These are phyloP conservation scores for Trichoderma citrinoviride DNA, from an alignment of 2,329 filamentous ascomycete species.

Conservation along the genomic window DNA sequence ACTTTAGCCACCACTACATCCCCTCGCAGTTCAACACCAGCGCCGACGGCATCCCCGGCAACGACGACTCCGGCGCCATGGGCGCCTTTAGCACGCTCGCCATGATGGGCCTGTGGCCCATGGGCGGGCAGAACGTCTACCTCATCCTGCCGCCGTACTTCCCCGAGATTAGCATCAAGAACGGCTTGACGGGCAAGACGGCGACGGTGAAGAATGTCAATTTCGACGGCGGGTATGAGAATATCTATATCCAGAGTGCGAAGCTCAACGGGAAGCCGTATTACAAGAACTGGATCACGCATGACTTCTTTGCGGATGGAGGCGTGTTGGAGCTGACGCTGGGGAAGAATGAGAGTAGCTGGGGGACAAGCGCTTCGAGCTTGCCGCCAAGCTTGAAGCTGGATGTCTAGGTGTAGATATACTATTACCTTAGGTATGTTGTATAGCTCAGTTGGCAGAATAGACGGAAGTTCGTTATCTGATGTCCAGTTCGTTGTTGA, in stretches of 20 bases:
- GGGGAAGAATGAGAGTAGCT: slow-evolving; percentile 48
- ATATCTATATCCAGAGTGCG: slow-evolving; percentile 58
- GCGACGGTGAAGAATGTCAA: slow-evolving; percentile 32
- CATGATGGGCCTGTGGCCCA: slow-evolving; percentile 54
- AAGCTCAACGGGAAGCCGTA: slow-evolving; percentile 55
- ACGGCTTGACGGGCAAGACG: slow-evolving; percentile 27
- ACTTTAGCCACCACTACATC: slow-evolving; percentile 62
- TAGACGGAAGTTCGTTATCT: fast-evolving
- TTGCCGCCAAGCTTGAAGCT: slow-evolving; percentile 14
- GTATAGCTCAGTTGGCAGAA: background rate
- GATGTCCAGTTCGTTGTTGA: background rate
- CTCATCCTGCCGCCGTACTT: slow-evolving; percentile 53
- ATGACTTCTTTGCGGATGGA: slow-evolving; percentile 59
- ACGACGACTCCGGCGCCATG: slow-evolving; percentile 54
- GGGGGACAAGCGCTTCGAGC: slow-evolving; percentile 6
- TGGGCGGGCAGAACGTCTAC: slow-evolving; percentile 53
- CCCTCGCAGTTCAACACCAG: slow-evolving; percentile 66
- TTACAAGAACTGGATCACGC: slow-evolving; percentile 58
- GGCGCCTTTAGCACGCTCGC: slow-evolving; percentile 50
- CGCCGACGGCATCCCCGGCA: slow-evolving; percentile 54
- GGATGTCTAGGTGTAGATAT: background rate
- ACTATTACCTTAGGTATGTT: no score
- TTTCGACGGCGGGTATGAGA: slow-evolving; percentile 45
- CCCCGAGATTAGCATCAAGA: slow-evolving; percentile 41
- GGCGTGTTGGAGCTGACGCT: slow-evolving; percentile 55